A percentile compares a stretch with the other conserved stretches of the same genome.
Evolutionary conservation across 2,329 filamentous ascomycete genomes (phyloP).

Genomic region (Teratosphaeriaceae sp.): DNA sequence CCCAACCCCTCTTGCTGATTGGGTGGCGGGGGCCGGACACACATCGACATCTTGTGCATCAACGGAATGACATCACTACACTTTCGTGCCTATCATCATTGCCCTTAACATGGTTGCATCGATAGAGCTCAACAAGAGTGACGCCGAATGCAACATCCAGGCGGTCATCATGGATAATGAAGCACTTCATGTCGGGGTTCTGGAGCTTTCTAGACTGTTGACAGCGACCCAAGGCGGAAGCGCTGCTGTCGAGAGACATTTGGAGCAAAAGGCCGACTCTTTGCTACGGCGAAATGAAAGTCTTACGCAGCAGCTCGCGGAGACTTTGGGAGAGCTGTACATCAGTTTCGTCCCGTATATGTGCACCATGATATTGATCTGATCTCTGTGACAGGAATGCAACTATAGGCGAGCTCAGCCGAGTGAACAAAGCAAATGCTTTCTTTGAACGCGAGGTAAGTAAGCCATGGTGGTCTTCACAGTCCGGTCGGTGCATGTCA

Average conservation of each 20-base stretch:
- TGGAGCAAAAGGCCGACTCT: slow-evolving; percentile 1
- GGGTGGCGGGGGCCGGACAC: neutral
- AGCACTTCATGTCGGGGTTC: neutral
- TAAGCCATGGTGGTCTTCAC: neutral
- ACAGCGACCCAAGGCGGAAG: neutral
- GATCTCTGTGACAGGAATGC: slow-evolving; percentile 1
- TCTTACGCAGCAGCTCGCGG: slow-evolving; percentile 1
- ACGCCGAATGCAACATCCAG: slow-evolving; percentile 2
- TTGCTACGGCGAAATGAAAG: neutral
- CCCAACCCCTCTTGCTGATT: neutral
- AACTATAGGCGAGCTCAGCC: slow-evolving; percentile 1
- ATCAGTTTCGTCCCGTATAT: neutral
- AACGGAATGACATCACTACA: neutral
- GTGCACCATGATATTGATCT: slow-evolving; percentile 1
- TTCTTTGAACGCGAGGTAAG: neutral
- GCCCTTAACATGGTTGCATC: neutral
- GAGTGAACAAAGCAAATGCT: slow-evolving; percentile 1
- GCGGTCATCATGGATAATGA: neutral
- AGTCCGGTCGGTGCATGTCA: neutral
- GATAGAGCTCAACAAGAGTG: neutral
- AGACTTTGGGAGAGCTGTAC: neutral
- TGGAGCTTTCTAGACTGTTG: neutral
- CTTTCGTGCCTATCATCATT: neutral
- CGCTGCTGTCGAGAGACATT: neutral
- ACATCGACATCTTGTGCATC: neutral